These are phyloP conservation scores for Scheffersomyces stipitis DNA, from an alignment of 805 yeast genomes.

Conservation along the genomic window DNA sequence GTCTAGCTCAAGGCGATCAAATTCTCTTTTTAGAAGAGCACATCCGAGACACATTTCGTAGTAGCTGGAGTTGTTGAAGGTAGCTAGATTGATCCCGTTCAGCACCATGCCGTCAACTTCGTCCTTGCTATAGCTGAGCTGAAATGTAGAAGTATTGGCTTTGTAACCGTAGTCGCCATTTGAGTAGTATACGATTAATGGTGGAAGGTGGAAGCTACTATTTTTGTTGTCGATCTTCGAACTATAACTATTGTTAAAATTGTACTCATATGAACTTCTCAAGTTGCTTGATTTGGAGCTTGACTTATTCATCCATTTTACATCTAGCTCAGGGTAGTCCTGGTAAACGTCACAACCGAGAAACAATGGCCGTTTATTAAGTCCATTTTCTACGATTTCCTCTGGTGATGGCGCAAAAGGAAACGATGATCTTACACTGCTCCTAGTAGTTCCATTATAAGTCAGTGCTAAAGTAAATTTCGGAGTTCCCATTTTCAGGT, in stretches of 20 bases:
- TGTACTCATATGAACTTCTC: no score
- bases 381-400: conserved; percentile 15
- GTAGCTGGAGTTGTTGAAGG: conserved; percentile 38
- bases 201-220: conserved; percentile 40
- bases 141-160: conserved; percentile 62
- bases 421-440: conserved; percentile 21
- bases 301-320: conserved; percentile 8
- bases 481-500: conserved; percentile 11
- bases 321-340: conserved; percentile 24
- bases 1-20: conserved; percentile 33
- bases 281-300: neutral
- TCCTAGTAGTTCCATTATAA: neutral
- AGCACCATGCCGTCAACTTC: conserved; percentile 47
- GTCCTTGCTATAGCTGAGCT: conserved; percentile 44
- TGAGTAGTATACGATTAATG: conserved; percentile 53
- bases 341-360: conserved; percentile 41
- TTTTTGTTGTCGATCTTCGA: conserved; percentile 5
- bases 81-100: conserved; percentile 55
- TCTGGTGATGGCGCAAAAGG: conserved; percentile 36
- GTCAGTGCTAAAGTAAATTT: conserved; percentile 5
- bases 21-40: conserved; percentile 51
- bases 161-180: conserved; percentile 42
- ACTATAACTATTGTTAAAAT: neutral
- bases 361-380: conserved; percentile 32
- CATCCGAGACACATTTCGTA: conserved; percentile 57